Evolutionary conservation across 257 asterid species (phyloP).

Genomic region (Solanum clarkiae): DNA sequence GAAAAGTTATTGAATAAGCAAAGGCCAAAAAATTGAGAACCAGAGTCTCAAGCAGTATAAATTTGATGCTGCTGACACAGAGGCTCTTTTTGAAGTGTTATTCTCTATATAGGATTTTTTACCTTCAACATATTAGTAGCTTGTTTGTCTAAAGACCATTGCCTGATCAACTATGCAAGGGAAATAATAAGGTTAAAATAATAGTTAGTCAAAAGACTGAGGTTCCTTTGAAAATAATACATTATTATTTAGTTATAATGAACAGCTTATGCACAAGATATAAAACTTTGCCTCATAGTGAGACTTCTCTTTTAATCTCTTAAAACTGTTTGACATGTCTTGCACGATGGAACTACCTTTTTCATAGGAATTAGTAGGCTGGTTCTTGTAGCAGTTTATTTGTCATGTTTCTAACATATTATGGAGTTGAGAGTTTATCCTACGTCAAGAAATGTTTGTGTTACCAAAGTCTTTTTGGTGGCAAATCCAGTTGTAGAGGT

Average conservation of each 20-base stretch:
- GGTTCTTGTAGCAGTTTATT: neutral
- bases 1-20: neutral
- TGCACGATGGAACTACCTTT: neutral
- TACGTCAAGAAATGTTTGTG: neutral
- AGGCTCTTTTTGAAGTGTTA: neutral
- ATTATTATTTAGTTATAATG: neutral
- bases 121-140: neutral
- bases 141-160: neutral
- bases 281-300: neutral
- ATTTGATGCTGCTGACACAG: neutral
- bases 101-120: neutral
- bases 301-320: neutral
- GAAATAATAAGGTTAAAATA: neutral
- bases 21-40: neutral
- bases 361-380: neutral
- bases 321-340: neutral
- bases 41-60: neutral
- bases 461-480: neutral
- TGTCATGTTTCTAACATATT: neutral
- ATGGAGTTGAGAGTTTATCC: neutral
- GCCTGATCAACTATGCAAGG: neutral
- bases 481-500: neutral
- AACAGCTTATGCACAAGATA: neutral
- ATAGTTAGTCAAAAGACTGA: neutral
- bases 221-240: neutral